Evolutionary conservation across 345 rosid genomes (phyloP), one percentile per base, ranked within the genome.

Genomic region (Rhizophora apiculata): DNA sequence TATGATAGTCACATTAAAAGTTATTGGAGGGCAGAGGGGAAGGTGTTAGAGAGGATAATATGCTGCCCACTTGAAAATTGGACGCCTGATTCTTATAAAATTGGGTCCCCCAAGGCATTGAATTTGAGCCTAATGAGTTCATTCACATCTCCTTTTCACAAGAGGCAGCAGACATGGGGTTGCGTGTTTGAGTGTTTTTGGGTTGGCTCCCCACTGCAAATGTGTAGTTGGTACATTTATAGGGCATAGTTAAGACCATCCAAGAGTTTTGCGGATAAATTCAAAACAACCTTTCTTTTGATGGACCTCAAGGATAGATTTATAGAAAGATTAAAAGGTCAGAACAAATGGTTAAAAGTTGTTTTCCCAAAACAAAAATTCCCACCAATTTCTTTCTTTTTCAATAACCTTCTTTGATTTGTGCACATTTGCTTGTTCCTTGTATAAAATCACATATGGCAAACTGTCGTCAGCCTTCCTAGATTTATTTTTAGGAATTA

Each of bases 51-150:
- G 70, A 37, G 60, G 70, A 60, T 26, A 51, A 74, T 63, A 67
- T 52, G 21, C 37, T 67, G 70, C 75, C 63, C 75, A 34, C 81
- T 69, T 70, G 78, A 75, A 75, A 34, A 13, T 11, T 63, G 15
- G 84, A 78, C 61, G 43, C 61, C 72, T 69, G 80, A 80, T 78
- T 73, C 81, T 65, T 65, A 1, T 8, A 7, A n/a, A 34, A 8
- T 53, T 64, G 70, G 37, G 68, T n/a, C n/a, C n/a, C n/a, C 75
- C 83, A 54, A 72, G 55, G 49, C 49, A 43, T 43, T 69, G 51
- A 49, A 49, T 36, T 70, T 63, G 36, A n/a, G 2, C 30, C 37
- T 43, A 26, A 9, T 62, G 32, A 43, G 3, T 70, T 70, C 68
- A 65, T 75, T 71, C 58, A 52, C 8, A 29, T 54, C 46, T 76